Conservation (phyloP, 306 rosid genomes). For the Vigna hirtella region DNA sequence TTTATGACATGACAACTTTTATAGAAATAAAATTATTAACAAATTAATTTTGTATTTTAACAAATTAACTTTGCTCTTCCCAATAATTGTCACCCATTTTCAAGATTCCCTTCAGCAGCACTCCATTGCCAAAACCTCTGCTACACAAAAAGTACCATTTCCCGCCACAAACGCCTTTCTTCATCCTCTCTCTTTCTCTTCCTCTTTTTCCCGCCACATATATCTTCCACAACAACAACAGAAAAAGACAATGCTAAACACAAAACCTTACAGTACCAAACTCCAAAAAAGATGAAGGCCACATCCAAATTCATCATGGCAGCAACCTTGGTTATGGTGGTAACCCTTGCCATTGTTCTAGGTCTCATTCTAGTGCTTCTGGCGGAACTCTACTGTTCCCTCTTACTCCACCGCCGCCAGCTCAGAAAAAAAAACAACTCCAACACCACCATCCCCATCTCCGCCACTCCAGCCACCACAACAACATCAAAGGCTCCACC, state of each 20-base stretch:
- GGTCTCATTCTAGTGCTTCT: slow-evolving; percentile 81
- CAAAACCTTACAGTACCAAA: neutral
- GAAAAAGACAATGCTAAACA: neutral
- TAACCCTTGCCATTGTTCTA: slow-evolving; percentile 78
- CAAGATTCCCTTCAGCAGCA: slow-evolving; percentile 44
- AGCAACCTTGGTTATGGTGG: slow-evolving; percentile 85
- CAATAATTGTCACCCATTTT: slow-evolving; percentile 45
- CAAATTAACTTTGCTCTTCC: slow-evolving; percentile 48
- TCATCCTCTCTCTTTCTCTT: slow-evolving; percentile 2
- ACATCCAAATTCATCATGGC: slow-evolving; percentile 90
- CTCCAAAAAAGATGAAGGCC: slow-evolving; percentile 63
- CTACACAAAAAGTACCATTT: slow-evolving; percentile 41
- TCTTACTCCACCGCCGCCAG: slow-evolving; percentile 79
- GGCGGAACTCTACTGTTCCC: slow-evolving; percentile 94
- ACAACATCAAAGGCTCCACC: slow-evolving; percentile 24
- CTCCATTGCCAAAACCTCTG: no score
- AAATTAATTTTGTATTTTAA: neutral
- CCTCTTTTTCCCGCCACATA: slow-evolving; percentile 41
- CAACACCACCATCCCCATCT: slow-evolving; percentile 30
- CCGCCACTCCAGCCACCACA: slow-evolving; percentile 29
- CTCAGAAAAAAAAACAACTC: slow-evolving; percentile 46
- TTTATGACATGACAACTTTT: no score
- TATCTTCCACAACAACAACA: slow-evolving; percentile 4
- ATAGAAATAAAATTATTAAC: slow-evolving; percentile 5
- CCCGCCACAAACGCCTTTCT: slow-evolving; percentile 61